A percentile compares a stretch with the other conserved stretches of the same genome.
Evolutionary conservation across 1,284 basidiomycete genomes (phyloP).

Genomic region (Puccinia polysora): DNA sequence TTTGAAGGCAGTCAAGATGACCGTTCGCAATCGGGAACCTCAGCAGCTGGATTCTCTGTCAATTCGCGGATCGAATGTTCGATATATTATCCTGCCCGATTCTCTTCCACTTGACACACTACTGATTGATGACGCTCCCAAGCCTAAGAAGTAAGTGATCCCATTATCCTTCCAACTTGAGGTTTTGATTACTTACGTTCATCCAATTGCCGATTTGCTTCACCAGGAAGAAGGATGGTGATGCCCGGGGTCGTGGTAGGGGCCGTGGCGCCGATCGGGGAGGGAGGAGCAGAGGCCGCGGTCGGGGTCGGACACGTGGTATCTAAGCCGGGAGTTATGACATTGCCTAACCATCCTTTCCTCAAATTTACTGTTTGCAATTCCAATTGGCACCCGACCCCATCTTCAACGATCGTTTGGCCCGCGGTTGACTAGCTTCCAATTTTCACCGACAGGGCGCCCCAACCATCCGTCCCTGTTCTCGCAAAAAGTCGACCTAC

Average conservation of each 20-base stretch:
- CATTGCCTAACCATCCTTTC: too few relatives aligned
- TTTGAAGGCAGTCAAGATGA: conserved; percentile 63
- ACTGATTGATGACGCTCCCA: conserved; percentile 93
- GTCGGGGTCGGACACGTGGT: conserved; percentile 48
- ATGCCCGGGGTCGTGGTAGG: conserved; percentile 43
- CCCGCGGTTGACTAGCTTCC: too few relatives aligned
- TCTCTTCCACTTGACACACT: conserved; percentile 92
- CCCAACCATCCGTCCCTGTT: too few relatives aligned
- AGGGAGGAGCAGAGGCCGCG: conserved; percentile 47
- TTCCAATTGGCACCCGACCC: too few relatives aligned
- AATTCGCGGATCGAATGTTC: conserved; percentile 57
- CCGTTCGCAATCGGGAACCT: conserved; percentile 77
- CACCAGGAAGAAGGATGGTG: conserved; percentile 49
- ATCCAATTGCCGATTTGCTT: not conserved
- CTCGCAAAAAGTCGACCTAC: too few relatives aligned
- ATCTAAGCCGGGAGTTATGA: too few relatives aligned
- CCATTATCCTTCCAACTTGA: not conserved
- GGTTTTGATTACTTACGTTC: not conserved
- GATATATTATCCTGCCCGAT: conserved; percentile 92
- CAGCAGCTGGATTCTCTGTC: conserved; percentile 51
- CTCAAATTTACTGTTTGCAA: too few relatives aligned
- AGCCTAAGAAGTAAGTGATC: conserved; percentile 68
- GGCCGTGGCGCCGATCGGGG: conserved; percentile 46
- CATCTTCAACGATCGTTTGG: too few relatives aligned
- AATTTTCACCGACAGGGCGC: too few relatives aligned